These are phyloP conservation scores for Agastache rugosa DNA, from an alignment of 257 asterid genomes.

Conservation along the genomic window DNA sequence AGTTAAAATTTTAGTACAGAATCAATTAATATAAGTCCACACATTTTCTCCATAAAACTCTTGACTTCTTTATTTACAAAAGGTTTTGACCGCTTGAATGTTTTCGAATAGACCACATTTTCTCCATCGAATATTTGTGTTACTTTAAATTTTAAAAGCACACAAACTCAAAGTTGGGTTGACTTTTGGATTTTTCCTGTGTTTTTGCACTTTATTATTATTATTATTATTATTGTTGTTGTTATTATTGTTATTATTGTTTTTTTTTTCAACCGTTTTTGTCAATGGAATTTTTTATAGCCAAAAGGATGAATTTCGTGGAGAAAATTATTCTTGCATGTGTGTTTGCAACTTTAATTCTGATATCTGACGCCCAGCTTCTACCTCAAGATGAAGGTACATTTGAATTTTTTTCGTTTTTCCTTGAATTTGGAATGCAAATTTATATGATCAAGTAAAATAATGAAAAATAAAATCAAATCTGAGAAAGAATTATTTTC, in stretches of 20 bases:
- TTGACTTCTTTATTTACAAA: too few species aligned
- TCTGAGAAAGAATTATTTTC: too few species aligned
- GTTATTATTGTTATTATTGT: too few species aligned
- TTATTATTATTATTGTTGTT: not conserved
- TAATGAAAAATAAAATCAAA: too few species aligned
- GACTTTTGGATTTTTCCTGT: not conserved
- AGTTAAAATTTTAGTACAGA: too few species aligned
- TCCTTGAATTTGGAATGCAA: not conserved
- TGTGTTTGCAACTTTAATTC: conserved; percentile 37
- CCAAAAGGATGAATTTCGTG: conserved; percentile 16
- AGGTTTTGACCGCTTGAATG: too few species aligned
- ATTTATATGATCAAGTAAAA: not conserved
- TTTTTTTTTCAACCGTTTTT: not conserved
- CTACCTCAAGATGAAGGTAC: conserved; percentile 62
- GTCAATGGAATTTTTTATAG: conserved; percentile 26
- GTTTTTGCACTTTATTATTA: not conserved
- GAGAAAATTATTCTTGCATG: conserved; percentile 24
- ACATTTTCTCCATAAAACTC: too few species aligned
- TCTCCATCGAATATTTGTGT: too few species aligned
- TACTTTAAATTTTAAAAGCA: not conserved
- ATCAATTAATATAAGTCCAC: too few species aligned
- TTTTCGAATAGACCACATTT: too few species aligned
- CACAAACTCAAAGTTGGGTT: not conserved
- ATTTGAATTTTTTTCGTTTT: not conserved
- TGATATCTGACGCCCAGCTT: conserved; percentile 51